Conservation (phyloP, 2,329 filamentous ascomycete species). For the Aphanocladium album region DNA sequence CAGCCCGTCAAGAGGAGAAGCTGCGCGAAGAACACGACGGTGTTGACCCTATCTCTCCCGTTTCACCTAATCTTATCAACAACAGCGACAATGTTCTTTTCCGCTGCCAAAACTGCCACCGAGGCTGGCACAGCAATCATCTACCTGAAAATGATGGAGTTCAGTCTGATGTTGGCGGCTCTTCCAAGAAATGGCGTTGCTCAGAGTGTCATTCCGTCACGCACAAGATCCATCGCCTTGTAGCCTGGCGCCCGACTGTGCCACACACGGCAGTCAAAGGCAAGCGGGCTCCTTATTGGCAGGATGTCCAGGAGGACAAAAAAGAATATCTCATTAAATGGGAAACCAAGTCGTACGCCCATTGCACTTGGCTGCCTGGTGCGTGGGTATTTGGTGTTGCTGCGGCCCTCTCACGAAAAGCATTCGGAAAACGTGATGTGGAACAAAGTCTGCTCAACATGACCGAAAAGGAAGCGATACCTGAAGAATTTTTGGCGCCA, state of each 20-base stretch:
- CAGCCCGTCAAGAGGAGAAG: slow-evolving; percentile 76
- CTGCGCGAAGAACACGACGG: slow-evolving; percentile 74
- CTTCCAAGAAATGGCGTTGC: slow-evolving; percentile 59
- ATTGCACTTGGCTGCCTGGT: slow-evolving; percentile 82
- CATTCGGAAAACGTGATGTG: slow-evolving; percentile 69
- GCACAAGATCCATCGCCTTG: slow-evolving; percentile 67
- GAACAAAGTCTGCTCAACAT: slow-evolving; percentile 57
- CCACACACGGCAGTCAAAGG: neutral
- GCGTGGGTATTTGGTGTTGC: slow-evolving; percentile 79
- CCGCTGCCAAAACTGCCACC: slow-evolving; percentile 70
- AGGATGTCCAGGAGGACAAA: slow-evolving; percentile 52
- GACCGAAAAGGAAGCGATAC: slow-evolving; percentile 72
- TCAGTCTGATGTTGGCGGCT: slow-evolving; percentile 20
- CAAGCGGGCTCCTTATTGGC: slow-evolving; percentile 29
- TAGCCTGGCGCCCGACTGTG: slow-evolving; percentile 75
- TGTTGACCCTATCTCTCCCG: slow-evolving; percentile 65
- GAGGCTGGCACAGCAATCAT: slow-evolving; percentile 81
- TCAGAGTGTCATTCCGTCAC: slow-evolving; percentile 64
- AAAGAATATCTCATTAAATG: slow-evolving; percentile 93
- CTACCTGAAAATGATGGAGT: slow-evolving; percentile 48
- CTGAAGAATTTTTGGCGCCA: slow-evolving; percentile 76
- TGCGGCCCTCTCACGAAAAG: slow-evolving; percentile 57
- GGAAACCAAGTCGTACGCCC: slow-evolving; percentile 73
- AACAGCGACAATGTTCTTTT: slow-evolving; percentile 75
- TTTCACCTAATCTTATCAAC: slow-evolving; percentile 63